These are phyloP conservation scores for Nasturtium officinale DNA, from an alignment of 345 rosid genomes.

Conservation along the genomic window DNA sequence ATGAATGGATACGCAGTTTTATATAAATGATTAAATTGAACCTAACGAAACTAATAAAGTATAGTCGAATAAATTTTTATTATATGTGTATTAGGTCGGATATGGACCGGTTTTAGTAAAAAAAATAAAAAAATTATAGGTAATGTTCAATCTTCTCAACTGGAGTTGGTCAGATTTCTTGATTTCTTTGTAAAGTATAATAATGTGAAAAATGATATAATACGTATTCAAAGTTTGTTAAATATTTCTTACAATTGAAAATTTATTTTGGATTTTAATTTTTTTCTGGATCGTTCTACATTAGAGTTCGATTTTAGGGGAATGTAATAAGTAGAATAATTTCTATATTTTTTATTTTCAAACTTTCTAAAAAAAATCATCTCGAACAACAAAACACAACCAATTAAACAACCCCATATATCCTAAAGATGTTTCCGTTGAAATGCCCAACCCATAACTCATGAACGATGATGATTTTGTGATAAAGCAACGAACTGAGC, in stretches of 20 bases:
- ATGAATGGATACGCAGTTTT: constrained; percentile 8
- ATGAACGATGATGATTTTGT: not conserved
- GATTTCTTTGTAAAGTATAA: not conserved
- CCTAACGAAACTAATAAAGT: constrained; percentile 14
- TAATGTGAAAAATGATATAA: not conserved
- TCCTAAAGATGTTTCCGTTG: not conserved
- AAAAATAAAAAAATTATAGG: not conserved
- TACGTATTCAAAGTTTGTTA: not conserved
- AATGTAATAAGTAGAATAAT: not conserved
- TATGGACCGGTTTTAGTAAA: not conserved
- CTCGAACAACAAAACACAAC: not conserved
- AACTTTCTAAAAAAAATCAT: not conserved
- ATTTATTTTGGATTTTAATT: not conserved
- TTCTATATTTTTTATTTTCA: no score
- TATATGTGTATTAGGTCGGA: constrained; percentile 15
- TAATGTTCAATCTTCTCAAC: not conserved
- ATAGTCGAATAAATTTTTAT: not conserved
- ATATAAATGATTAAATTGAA: constrained; percentile 2
- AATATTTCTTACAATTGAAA: not conserved
- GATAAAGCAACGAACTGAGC: not conserved
- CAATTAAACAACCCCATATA: not conserved
- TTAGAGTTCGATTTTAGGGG: not conserved
- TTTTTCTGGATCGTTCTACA: not conserved
- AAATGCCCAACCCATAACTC: not conserved
- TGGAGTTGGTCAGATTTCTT: not conserved